phyloP scores from a whole-genome alignment of 2,329 filamentous ascomycete species.

The Aureobasidium uvarum region DNA sequence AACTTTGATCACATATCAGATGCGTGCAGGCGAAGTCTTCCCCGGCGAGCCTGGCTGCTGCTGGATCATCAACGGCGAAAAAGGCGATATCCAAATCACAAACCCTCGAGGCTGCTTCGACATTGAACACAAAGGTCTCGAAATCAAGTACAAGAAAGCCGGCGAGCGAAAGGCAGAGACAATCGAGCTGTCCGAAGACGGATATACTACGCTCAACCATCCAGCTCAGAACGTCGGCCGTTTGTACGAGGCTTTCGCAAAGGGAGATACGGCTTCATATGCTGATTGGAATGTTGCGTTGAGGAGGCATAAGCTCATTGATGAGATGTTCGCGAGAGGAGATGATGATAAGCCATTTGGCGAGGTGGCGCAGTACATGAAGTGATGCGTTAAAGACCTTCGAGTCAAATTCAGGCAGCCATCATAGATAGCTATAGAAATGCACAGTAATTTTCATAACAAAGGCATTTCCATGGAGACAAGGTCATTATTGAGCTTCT shows the following conservation, averaged over 20 bases:
- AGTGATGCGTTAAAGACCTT: too few relatives aligned
- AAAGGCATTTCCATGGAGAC: too few relatives aligned
- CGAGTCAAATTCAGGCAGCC: too few relatives aligned
- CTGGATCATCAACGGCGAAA: conserved; percentile 53
- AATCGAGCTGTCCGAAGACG: neutral
- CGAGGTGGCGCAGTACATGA: too few relatives aligned
- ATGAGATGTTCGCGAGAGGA: conserved; percentile 10
- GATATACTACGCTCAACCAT: neutral
- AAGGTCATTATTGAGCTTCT: too few relatives aligned
- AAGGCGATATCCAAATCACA: conserved; percentile 37
- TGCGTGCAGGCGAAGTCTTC: conserved; percentile 53
- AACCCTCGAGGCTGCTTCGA: neutral
- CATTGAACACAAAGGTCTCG: conserved; percentile 4
- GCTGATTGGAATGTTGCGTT: conserved; percentile 16
- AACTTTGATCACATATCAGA: conserved; percentile 47
- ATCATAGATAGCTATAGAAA: too few relatives aligned
- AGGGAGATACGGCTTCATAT: neutral
- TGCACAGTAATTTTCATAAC: too few relatives aligned
- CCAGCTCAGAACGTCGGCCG: conserved; percentile 20
- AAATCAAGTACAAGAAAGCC: neutral
- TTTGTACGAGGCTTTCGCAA: conserved; percentile 13
- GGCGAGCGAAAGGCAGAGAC: neutral
- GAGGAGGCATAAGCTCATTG: conserved; percentile 13
- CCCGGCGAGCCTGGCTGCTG: conserved; percentile 47
- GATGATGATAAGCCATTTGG: conserved; percentile 5